A percentile compares a stretch with the other conserved stretches of the same genome.
phyloP scores from a whole-genome alignment of 1,139 yeast species.

The Casaregolazyma suthepensis region DNA sequence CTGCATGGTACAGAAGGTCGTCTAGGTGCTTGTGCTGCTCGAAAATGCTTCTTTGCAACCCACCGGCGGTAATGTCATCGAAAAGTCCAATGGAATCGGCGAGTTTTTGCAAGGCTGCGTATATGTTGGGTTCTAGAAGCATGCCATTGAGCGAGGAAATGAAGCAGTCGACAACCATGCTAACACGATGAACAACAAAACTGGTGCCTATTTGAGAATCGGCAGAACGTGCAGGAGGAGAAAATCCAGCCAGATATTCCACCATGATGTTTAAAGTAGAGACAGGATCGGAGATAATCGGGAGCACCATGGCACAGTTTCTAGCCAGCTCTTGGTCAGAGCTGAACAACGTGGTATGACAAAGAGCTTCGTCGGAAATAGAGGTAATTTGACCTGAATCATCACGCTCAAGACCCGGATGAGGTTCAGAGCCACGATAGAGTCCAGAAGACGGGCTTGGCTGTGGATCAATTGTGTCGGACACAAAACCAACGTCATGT shows the following conservation, averaged over 20 bases:
- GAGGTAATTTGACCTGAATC: constrained; percentile 37
- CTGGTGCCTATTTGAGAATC: constrained; percentile 14
- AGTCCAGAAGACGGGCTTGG: not conserved
- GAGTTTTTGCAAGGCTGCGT: constrained; percentile 39
- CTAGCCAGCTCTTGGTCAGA: constrained; percentile 33
- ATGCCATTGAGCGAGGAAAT: constrained; percentile 48
- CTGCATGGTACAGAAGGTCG: constrained; percentile 27
- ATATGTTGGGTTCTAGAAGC: constrained; percentile 45
- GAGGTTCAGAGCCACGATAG: constrained; percentile 38
- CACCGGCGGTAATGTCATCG: constrained; percentile 41
- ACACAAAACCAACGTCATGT: not conserved
- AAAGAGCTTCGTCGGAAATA: constrained; percentile 62
- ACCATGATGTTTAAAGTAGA: constrained; percentile 45
- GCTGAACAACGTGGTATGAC: constrained; percentile 65
- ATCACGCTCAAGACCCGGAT: constrained; percentile 63
- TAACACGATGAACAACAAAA: constrained; percentile 23
- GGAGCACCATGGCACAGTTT: constrained; percentile 53
- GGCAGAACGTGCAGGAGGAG: constrained; percentile 10
- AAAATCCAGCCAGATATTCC: constrained; percentile 35
- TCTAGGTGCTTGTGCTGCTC: constrained; percentile 40
- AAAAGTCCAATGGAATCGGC: constrained; percentile 42
- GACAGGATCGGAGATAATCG: constrained; percentile 58
- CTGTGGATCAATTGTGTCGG: not conserved
- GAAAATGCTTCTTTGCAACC: constrained; percentile 39
- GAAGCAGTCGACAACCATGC: constrained; percentile 40